Percentiles rank a stretch among this genome's conserved stretches.
Conservation (phyloP, 352 stramenopile species). For the Pythium phragmitis region DNA sequence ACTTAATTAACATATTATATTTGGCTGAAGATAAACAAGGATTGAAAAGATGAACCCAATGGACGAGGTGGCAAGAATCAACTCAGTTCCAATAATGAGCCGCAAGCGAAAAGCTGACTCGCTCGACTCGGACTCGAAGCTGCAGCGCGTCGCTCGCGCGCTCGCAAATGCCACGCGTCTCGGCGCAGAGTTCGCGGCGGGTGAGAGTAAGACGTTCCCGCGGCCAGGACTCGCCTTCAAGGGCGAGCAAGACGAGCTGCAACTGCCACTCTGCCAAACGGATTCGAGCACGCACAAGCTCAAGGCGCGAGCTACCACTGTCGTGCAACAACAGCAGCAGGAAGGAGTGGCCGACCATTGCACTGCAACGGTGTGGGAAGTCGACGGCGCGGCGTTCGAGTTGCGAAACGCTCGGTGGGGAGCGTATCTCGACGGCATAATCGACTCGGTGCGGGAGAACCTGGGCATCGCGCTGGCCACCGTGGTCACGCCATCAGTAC, state of each 20-base stretch:
- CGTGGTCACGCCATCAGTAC: not conserved
- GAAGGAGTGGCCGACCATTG: no score
- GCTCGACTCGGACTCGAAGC: not conserved
- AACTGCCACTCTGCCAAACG: not conserved
- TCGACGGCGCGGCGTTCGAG: not conserved
- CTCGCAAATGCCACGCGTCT: not conserved
- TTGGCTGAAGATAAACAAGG: no score
- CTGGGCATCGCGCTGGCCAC: not conserved
- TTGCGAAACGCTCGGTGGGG: not conserved
- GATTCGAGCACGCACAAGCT: not conserved
- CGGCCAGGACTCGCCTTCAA: constrained; percentile 4
- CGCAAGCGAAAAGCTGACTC: not conserved
- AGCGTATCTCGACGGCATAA: not conserved
- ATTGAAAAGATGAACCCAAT: no score
- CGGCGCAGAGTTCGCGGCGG: not conserved
- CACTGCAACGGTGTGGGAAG: not conserved
- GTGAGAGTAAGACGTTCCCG: not conserved
- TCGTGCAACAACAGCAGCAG: no score
- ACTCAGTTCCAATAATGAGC: not conserved
- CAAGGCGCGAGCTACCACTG: not conserved
- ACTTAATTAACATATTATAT: no score
- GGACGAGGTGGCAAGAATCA: no score
- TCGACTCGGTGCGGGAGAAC: not conserved
- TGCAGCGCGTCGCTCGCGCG: not conserved
- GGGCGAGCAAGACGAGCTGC: not conserved